phyloP scores from a whole-genome alignment of 2,329 filamentous ascomycete species.

The Alternaria rosae region DNA sequence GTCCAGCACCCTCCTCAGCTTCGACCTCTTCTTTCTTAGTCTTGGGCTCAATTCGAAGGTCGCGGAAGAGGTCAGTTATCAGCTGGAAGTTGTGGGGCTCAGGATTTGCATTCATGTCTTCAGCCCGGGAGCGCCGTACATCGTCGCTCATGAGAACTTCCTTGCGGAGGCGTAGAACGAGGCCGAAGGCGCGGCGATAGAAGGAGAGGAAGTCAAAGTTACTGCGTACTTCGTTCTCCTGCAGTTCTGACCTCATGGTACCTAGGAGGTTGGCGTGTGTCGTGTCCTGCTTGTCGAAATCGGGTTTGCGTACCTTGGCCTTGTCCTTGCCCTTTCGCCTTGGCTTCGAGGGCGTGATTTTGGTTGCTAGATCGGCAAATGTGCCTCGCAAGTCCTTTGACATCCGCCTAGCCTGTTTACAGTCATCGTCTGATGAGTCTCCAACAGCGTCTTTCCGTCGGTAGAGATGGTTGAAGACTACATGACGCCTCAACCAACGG shows the following conservation, averaged over 20 bases:
- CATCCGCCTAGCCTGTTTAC: neutral
- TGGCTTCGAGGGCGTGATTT: neutral
- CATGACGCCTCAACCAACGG: conserved; percentile 24
- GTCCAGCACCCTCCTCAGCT: neutral
- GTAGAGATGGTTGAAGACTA: conserved; percentile 23
- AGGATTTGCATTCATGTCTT: conserved; percentile 7
- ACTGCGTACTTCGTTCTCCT: conserved; percentile 21
- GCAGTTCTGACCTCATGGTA: conserved; percentile 13
- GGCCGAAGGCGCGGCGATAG: conserved; percentile 21
- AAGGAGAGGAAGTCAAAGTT: conserved; percentile 32
- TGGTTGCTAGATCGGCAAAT: conserved; percentile 8
- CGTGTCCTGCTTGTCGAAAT: conserved; percentile 8
- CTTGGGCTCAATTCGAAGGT: conserved; percentile 15
- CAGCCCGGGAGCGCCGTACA: conserved; percentile 2
- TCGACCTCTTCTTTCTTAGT: conserved; percentile 1
- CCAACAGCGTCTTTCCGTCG: neutral
- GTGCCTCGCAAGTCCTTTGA: conserved; percentile 5
- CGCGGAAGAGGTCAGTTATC: conserved; percentile 16
- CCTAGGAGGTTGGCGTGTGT: conserved; percentile 12
- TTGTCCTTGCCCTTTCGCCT: conserved; percentile 10
- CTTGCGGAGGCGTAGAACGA: conserved; percentile 15
- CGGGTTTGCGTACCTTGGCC: conserved; percentile 7
- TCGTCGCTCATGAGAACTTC: conserved; percentile 17
- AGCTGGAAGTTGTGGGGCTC: conserved; percentile 7
- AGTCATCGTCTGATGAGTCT: neutral